Evolutionary conservation across 768 basidiomycete species (phyloP), one percentile per base, ranked within the genome.

Genomic region (Suillus weaverae): DNA sequence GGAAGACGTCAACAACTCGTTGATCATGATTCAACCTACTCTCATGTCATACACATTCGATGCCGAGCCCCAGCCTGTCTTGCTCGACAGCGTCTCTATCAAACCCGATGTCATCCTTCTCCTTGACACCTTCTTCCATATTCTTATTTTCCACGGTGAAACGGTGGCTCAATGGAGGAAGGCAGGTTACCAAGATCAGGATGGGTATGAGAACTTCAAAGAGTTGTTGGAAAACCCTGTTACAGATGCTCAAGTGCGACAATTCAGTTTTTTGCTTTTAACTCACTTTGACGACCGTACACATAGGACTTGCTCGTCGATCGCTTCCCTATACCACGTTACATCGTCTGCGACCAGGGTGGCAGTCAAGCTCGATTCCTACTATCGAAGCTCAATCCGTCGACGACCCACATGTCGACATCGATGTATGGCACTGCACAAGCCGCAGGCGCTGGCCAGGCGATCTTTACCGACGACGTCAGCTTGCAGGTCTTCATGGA

Each of bases 11-110:
- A 99, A 99, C 83, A 98, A 98, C 78, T 98, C 97, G 16, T 80
- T 99, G 64, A 97, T 99, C 78, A 99, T 99, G 97, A 99, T 99
- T 60, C 97, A 99, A 77, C 97, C 97, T 4, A 99, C 97, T 9
- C 86, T 99, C 60, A 99, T 99, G 96, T 96, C 95, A 3, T 99
- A 99, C 78, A 90, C 91, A 9, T 92, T 99, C 74, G 97, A 99
- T 74, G 86, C 88, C 3, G 85, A 88, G 11, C 90, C 97, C 16
- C 93, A 95, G 70, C 97, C 97, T 20, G 97, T 99, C 38, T 83
- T 99, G 22, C 88, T 99, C 38, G 97, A 99, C 81, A 96, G 94
- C 61, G 89, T 99, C 53, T 99, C 97, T 57, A 98, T 99, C 80
- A 95, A 97, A 77, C 92, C 92, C 51, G 97, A 99, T 72, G 94